Percentiles rank a stretch among this genome's conserved stretches.
Conservation (phyloP, 176 grass and related monocot genomes). For the Oryza meridionalis region DNA sequence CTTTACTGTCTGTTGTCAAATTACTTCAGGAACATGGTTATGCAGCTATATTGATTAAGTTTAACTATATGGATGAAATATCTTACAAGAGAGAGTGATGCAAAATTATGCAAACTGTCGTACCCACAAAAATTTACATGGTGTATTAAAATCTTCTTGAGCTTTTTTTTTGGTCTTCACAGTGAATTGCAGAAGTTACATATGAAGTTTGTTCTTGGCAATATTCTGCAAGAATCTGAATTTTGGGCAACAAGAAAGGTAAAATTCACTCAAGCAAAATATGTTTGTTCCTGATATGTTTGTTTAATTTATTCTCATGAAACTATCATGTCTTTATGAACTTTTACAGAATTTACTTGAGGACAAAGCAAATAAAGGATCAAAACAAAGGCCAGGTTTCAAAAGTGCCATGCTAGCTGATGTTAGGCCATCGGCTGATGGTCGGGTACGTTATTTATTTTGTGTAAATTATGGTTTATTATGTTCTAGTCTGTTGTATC, state of each 20-base stretch:
- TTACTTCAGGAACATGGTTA: slow-evolving; percentile 27
- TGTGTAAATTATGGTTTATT: slow-evolving; percentile 25
- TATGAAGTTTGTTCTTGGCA: slow-evolving; percentile 88
- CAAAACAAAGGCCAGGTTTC: slow-evolving; percentile 85
- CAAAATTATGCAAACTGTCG: neutral
- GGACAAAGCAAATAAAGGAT: slow-evolving; percentile 58
- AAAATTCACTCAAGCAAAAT: slow-evolving; percentile 10
- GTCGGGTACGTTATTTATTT: slow-evolving; percentile 68
- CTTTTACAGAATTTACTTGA: slow-evolving; percentile 85
- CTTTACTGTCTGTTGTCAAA: neutral
- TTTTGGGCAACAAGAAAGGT: slow-evolving; percentile 99
- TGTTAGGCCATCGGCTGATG: slow-evolving; percentile 90
- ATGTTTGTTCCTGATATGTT: slow-evolving; percentile 18
- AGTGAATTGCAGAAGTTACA: slow-evolving; percentile 95
- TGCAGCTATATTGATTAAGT: neutral
- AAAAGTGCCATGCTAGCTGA: slow-evolving; percentile 93
- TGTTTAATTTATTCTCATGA: slow-evolving; percentile 22
- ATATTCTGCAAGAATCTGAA: slow-evolving; percentile 82
- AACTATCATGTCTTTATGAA: slow-evolving; percentile 26
- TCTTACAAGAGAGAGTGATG: neutral
- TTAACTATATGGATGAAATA: neutral
- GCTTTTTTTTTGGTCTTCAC: slow-evolving; percentile 20
- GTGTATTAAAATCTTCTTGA: slow-evolving; percentile 25
- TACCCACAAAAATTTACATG: neutral
- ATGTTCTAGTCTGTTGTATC: slow-evolving; percentile 21